A percentile compares a stretch with the other conserved stretches of the same genome.
Evolutionary conservation across 225 moss, liverwort and hornwort species (phyloP).

Genomic region (Ulota crispa): DNA sequence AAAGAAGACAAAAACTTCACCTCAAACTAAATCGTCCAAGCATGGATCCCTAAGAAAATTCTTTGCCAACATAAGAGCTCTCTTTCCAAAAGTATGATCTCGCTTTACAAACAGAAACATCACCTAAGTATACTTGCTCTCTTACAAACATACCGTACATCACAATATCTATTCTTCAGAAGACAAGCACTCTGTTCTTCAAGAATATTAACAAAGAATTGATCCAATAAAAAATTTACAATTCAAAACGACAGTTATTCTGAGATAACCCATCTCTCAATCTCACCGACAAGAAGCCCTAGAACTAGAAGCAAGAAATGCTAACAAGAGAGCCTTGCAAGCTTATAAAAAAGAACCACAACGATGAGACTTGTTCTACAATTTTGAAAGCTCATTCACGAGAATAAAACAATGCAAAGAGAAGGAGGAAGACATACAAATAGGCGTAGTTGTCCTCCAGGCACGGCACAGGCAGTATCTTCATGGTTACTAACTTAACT

Average conservation of each 20-base stretch:
- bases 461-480: conserved; percentile 49
- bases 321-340: neutral
- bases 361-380: neutral
- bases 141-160: neutral
- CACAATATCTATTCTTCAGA: neutral
- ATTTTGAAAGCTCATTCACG: neutral
- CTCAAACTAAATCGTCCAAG: neutral
- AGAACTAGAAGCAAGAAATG: neutral
- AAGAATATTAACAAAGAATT: neutral
- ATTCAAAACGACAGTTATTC: neutral
- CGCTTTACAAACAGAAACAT: neutral
- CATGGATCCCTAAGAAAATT: neutral
- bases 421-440: conserved; percentile 33
- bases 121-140: neutral
- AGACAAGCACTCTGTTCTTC: neutral
- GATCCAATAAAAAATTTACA: neutral
- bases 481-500: conserved; percentile 28
- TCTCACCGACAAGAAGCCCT: neutral
- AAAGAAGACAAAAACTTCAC: neutral
- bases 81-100: neutral
- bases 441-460: conserved; percentile 63
- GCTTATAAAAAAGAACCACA: neutral
- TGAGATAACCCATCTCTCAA: neutral
- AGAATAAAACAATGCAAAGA: neutral
- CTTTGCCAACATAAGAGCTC: neutral